phyloP scores from a whole-genome alignment of 2,329 filamentous ascomycete species.

The Ophiocordyceps robertsii region DNA sequence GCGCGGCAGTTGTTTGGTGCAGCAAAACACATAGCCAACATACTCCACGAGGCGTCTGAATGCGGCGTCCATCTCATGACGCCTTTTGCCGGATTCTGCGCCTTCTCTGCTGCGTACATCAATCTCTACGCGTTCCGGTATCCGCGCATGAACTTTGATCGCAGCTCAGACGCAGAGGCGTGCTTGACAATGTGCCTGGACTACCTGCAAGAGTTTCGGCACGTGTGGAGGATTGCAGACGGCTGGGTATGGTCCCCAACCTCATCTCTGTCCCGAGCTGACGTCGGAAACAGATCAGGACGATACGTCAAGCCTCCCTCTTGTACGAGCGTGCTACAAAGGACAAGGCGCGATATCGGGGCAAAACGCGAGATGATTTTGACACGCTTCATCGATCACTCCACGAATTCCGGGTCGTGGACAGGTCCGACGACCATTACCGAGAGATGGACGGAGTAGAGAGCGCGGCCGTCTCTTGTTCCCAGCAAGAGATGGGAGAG shows the following conservation, averaged over 20 bases:
- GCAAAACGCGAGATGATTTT: conserved; percentile 14
- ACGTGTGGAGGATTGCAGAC: conserved; percentile 15
- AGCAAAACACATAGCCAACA: conserved; percentile 18
- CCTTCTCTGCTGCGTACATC: conserved; percentile 28
- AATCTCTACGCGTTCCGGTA: conserved; percentile 26
- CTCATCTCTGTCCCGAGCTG: background rate
- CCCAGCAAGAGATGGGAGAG: background rate
- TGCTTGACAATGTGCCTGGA: conserved; percentile 11
- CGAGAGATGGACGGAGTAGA: conserved; percentile 15
- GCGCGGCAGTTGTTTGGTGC: conserved; percentile 21
- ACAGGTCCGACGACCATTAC: conserved; percentile 16
- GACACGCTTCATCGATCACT: conserved; percentile 16
- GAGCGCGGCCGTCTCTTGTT: background rate
- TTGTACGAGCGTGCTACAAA: conserved; percentile 12
- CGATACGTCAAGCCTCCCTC: conserved; percentile 12
- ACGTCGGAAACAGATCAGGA: conserved; percentile 8
- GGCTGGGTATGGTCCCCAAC: conserved; percentile 10
- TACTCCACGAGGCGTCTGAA: conserved; percentile 23
- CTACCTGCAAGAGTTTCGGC: conserved; percentile 13
- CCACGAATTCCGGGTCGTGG: conserved; percentile 16
- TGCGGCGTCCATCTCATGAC: conserved; percentile 22
- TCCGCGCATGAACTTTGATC: conserved; percentile 24
- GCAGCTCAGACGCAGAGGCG: conserved; percentile 12
- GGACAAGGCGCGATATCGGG: conserved; percentile 9
- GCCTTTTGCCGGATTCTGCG: conserved; percentile 30